Conservation (phyloP, 2,329 filamentous ascomycete genomes). For the Lachnellula suecica region DNA sequence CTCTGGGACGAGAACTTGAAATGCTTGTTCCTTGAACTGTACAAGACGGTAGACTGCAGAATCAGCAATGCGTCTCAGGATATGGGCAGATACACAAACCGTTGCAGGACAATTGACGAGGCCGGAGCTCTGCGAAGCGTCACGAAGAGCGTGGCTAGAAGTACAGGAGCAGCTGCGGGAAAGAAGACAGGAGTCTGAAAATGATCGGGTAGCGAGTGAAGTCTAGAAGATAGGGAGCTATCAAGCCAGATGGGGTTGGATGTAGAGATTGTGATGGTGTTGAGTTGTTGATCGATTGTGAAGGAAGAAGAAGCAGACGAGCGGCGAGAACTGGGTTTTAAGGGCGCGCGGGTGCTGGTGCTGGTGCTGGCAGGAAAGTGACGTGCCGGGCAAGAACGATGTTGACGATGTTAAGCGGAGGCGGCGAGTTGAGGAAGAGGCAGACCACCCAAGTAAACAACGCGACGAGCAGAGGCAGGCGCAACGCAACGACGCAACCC, state of each 20-base stretch:
- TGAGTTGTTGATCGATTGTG: constrained; percentile 16
- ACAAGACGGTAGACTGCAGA: constrained; percentile 19
- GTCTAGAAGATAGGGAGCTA: constrained; percentile 37
- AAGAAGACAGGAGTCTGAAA: constrained; percentile 20
- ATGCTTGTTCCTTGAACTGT: constrained; percentile 12
- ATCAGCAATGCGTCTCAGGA: constrained; percentile 13
- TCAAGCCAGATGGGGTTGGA: constrained; percentile 33
- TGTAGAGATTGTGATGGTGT: constrained; percentile 31
- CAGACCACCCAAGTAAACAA: background rate
- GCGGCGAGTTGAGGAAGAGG: background rate
- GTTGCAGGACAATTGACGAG: constrained; percentile 14
- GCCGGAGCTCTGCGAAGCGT: constrained; percentile 3
- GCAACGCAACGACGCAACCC: background rate
- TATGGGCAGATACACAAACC: constrained; percentile 15
- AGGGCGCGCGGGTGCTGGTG: background rate
- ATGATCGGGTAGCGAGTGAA: constrained; percentile 31
- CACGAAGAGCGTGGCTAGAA: constrained; percentile 10
- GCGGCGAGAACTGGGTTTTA: background rate
- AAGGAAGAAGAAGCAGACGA: constrained; percentile 12
- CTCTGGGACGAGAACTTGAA: constrained; percentile 18
- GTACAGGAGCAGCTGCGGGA: constrained; percentile 14
- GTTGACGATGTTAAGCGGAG: background rate
- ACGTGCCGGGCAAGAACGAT: constrained; percentile 2
- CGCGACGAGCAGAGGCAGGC: background rate
- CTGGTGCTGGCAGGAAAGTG: background rate